Conservation (phyloP, 2,329 filamentous ascomycete species). For the Capronia americana region DNA sequence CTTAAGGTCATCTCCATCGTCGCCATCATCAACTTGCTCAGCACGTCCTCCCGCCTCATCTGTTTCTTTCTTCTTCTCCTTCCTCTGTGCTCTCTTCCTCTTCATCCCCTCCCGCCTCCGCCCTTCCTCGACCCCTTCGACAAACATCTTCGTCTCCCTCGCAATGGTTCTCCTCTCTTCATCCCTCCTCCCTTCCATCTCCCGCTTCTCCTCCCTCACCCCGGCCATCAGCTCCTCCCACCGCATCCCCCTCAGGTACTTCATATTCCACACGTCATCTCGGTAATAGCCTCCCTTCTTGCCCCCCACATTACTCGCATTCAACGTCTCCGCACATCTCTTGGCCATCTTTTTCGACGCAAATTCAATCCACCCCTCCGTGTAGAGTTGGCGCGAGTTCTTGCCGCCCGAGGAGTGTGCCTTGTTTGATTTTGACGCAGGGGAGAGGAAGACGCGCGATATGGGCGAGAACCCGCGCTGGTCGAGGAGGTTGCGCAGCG, state of each 20-base stretch:
- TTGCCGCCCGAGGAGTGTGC: slow-evolving; percentile 41
- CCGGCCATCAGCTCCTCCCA: slow-evolving; percentile 56
- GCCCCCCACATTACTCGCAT: slow-evolving; percentile 52
- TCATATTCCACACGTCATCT: slow-evolving; percentile 56
- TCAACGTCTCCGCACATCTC: slow-evolving; percentile 54
- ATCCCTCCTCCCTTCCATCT: slow-evolving; percentile 50
- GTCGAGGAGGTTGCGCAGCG: slow-evolving; percentile 51
- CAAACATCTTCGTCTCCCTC: slow-evolving; percentile 53
- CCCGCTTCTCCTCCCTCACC: slow-evolving; percentile 50
- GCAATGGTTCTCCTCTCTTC: slow-evolving; percentile 52
- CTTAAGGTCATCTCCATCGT: slow-evolving; percentile 29
- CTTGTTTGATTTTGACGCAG: slow-evolving; percentile 38
- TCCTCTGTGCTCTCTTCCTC: slow-evolving; percentile 52
- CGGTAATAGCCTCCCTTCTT: slow-evolving; percentile 54
- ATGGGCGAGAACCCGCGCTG: slow-evolving; percentile 52
- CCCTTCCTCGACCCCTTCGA: slow-evolving; percentile 49
- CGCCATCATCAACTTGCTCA: slow-evolving; percentile 13
- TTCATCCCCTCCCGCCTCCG: slow-evolving; percentile 49
- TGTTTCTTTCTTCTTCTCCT: slow-evolving; percentile 46
- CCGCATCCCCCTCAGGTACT: slow-evolving; percentile 51
- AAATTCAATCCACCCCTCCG: slow-evolving; percentile 57
- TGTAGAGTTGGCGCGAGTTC: slow-evolving; percentile 51
- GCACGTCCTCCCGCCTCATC: slow-evolving; percentile 35
- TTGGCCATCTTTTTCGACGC: slow-evolving; percentile 54
- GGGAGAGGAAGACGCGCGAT: slow-evolving; percentile 53